These are phyloP conservation scores for Endocalyx cinctus DNA, from an alignment of 2,329 filamentous ascomycete genomes.

Conservation along the genomic window DNA sequence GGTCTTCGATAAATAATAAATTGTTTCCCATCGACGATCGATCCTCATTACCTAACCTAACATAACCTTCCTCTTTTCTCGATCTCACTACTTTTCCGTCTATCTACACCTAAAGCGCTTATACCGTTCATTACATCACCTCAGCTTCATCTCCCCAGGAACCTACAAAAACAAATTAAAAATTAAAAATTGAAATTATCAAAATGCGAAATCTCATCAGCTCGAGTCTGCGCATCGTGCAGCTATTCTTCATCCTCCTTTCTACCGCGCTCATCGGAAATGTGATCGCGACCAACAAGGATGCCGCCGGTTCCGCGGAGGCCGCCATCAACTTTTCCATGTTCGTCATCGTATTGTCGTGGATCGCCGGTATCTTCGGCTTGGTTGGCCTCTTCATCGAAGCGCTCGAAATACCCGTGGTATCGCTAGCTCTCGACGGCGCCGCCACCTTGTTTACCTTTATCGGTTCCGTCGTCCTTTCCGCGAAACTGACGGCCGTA, in stretches of 20 bases:
- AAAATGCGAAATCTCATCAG: too few relatives aligned
- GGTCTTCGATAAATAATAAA: too few relatives aligned
- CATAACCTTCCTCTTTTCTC: too few relatives aligned
- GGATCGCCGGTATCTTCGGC: conserved; percentile 55
- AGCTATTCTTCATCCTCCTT: conserved; percentile 49
- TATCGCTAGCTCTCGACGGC: conserved; percentile 19
- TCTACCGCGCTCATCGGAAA: conserved; percentile 55
- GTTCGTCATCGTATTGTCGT: conserved; percentile 63
- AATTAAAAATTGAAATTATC: too few relatives aligned
- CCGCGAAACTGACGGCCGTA: conserved; percentile 63
- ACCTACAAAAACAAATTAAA: too few relatives aligned
- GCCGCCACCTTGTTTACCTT: conserved; percentile 64
- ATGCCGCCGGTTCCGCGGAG: conserved; percentile 36
- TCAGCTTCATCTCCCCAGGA: too few relatives aligned
- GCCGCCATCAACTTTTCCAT: conserved; percentile 61
- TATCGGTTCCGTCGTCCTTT: conserved; percentile 64
- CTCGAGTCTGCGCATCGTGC: conserved; percentile 41
- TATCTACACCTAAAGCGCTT: too few relatives aligned
- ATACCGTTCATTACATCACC: too few relatives aligned
- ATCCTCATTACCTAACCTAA: too few relatives aligned
- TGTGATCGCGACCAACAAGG: conserved; percentile 47
- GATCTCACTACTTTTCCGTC: too few relatives aligned
- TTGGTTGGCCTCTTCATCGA: conserved; percentile 19
- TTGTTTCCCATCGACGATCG: too few relatives aligned
- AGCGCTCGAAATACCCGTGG: conserved; percentile 18